Evolutionary conservation across 345 rosid species (phyloP).

Genomic region (Euphorbia lathyris): DNA sequence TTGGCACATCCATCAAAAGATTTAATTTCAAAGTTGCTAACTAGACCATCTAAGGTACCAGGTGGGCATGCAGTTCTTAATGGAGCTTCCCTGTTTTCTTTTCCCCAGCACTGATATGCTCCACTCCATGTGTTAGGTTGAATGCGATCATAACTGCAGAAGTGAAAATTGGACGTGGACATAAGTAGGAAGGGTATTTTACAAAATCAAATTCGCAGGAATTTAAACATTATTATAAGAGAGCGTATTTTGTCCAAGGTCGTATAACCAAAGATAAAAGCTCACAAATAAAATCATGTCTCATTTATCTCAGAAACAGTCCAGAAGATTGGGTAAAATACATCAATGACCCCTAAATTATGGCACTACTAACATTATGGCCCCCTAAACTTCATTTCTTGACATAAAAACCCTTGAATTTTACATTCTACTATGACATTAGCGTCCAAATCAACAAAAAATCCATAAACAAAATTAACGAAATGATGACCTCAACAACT

Average conservation of each 20-base stretch:
- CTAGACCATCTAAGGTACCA: constrained; percentile 60
- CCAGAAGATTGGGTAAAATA: background rate
- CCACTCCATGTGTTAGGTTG: constrained; percentile 96
- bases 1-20: constrained; percentile 89
- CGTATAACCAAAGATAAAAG: background rate
- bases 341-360: no score
- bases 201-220: no score
- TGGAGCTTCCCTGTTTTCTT: constrained; percentile 88
- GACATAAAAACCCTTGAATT: no score
- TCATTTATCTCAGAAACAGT: background rate
- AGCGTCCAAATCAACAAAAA: no score
- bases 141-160: constrained; percentile 78
- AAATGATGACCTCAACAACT: no score
- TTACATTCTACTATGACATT: no score
- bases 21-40: constrained; percentile 93
- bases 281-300: background rate
- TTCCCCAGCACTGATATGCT: constrained; percentile 99
- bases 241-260: background rate
- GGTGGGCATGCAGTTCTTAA: constrained; percentile 91
- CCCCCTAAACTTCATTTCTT: no score
- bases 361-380: no score
- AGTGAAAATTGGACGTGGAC: background rate
- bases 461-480: no score
- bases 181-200: background rate
- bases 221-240: background rate